Evolutionary conservation across 176 grass and related monocot species (phyloP), one percentile per base, ranked within the genome.

Genomic region (Puya raimondii): DNA sequence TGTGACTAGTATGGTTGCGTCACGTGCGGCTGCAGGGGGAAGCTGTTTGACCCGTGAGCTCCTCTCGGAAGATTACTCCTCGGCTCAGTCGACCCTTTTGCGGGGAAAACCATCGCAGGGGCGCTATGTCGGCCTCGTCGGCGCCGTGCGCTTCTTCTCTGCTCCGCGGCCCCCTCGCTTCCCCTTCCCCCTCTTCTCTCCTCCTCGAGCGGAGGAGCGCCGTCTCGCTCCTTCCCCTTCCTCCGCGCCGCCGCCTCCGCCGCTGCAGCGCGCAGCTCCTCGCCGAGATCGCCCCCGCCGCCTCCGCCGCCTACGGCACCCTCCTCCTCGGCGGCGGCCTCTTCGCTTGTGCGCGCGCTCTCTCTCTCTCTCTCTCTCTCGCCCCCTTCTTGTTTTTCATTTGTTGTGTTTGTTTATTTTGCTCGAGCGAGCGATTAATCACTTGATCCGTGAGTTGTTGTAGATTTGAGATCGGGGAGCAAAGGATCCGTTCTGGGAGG

Each of bases 401-500:
- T 74, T 9, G 6, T 57, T n/a, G 25, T 58, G 18, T 72, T 25
- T 54, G 71, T 70, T 63, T 70, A 74, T 50, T 18, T 14, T 52
- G 53, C 21, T 49, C 14, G 66, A 27, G 14, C 14, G 66, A 27
- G 14, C 51, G 33, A 12, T 25, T 67, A 47, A 64, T 71, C 12
- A 2, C 11, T 11, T n/a, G n/a, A n/a, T 0, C 5, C 2, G 15
- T 59, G 33, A 42, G 33, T 59, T 59, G 14, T 23, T 66, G 71
- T 21, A 96, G 93, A 96, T 92, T 64, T 81, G 68, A 83, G 89
- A 76, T 92, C 89, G 23, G 79, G 93, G 47, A 96, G 88, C 64
- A 85, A 85, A 80, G 93, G 86, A 0, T 96, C 93, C 70, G 83
- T 96, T 85, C 82, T 74, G 21, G 89, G 93, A 66, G 89, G 89